Evolutionary conservation across 257 asterid genomes (phyloP).

Genomic region (Coffea eugenioides): DNA sequence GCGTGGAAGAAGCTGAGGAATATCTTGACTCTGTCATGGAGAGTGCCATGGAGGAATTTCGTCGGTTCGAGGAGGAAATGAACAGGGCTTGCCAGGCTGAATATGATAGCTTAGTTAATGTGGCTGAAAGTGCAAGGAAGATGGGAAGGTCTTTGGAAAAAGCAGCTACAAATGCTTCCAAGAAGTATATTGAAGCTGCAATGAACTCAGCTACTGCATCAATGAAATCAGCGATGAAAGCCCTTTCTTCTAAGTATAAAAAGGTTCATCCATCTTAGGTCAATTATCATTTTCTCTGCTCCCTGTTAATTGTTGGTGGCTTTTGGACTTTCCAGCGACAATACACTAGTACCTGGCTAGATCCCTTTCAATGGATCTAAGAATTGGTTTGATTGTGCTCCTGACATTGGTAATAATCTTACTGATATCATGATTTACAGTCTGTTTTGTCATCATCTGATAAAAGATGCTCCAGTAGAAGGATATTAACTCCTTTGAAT

Average conservation of each 20-base stretch:
- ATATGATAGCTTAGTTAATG: conserved; percentile 39
- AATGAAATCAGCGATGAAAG: conserved; percentile 69
- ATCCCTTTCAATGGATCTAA: background rate
- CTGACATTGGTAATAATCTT: background rate
- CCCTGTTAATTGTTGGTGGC: background rate
- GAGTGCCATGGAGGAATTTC: conserved; percentile 83
- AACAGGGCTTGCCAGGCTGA: conserved; percentile 38
- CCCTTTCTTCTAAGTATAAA: conserved; percentile 47
- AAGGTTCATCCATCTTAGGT: conserved; percentile 86
- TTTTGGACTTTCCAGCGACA: background rate
- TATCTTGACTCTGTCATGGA: conserved; percentile 76
- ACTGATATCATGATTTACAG: background rate
- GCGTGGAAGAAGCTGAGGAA: conserved; percentile 51
- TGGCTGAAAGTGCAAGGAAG: conserved; percentile 55
- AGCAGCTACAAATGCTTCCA: conserved; percentile 62
- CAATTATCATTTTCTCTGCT: background rate
- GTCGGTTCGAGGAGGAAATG: conserved; percentile 79
- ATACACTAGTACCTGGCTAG: background rate
- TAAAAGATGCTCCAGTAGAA: background rate
- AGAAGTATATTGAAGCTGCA: conserved; percentile 79
- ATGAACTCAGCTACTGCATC: conserved; percentile 69
- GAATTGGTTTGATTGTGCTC: background rate
- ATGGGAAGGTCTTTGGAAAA: conserved; percentile 61
- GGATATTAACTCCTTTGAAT: background rate
- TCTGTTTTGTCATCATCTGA: background rate